Base-by-base conservation (phyloP, 805 yeast genomes). In the Zygotorulaspora florentina region DNA sequence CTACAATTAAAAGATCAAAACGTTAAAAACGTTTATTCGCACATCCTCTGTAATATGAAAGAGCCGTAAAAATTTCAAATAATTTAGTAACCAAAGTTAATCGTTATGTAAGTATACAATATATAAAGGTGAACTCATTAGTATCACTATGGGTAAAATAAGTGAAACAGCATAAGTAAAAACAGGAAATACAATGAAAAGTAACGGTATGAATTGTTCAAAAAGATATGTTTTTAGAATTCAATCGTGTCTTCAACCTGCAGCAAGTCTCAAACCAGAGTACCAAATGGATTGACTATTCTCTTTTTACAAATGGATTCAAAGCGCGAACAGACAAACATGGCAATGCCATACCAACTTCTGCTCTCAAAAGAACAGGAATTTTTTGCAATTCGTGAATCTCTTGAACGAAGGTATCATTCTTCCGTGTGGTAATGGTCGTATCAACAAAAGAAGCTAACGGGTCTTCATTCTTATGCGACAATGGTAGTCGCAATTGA, bases 281-380 rank as follows among this genome's bases (percentile, higher is more conserved):
- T 20, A 20, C 25, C 25, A 20, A 20, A 7, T 20, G 7, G 25
- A 13, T 15, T 6, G 18, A 18, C 10, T 6, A 52, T 20, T 50
- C 58, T 43, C 53, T 59, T 34, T 46, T 59, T 25, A 58, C 69
- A 63, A 90, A 91, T 27, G 99, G 99, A 59, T 91, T 91, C 60
- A 90, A 72, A 7, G 91, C 85, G 57, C 96, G 78, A 12, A 93
- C 96, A 2, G 96, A 87, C 57, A 91, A 75, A 65, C 97, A 91
- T 13, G 99, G 99, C 43, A 91, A 73, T 2, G 96, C 91, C 90
- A 88, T 88, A 41, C 96, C 97, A 42, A 89, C 80, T 64, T 90
- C 98, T 0, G 96, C 88, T 58, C 96, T 75, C 52, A 93, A 72
- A 50, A 91, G 71, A 27, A 91, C 81, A 8, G 98, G 98, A 40